phyloP scores from a whole-genome alignment of 345 rosid species.

The Orychophragmus violaceus region DNA sequence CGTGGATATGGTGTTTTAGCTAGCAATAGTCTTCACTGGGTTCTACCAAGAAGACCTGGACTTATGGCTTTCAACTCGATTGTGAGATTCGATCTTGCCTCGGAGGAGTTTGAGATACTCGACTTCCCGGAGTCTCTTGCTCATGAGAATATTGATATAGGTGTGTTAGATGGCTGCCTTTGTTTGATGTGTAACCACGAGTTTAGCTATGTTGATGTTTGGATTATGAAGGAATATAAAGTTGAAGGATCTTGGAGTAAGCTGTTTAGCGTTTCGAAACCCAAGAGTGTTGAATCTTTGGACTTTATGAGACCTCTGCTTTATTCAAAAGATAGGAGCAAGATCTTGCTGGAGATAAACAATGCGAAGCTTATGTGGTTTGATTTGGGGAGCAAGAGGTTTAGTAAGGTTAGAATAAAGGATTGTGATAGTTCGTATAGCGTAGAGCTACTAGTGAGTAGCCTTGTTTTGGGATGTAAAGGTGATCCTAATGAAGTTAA shows the following conservation, averaged over 20 bases:
- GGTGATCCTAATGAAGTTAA: constrained; percentile 22
- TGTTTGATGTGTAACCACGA: constrained; percentile 35
- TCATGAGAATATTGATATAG: constrained; percentile 28
- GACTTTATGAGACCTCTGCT: constrained; percentile 40
- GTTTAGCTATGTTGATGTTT: constrained; percentile 41
- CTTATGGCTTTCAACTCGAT: constrained; percentile 10
- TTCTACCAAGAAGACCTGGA: constrained; percentile 29
- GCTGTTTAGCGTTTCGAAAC: constrained; percentile 26
- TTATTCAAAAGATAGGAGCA: constrained; percentile 35
- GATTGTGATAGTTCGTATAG: constrained; percentile 30
- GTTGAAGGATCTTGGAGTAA: constrained; percentile 48
- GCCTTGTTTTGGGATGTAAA: constrained; percentile 40
- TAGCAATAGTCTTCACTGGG: constrained; percentile 52
- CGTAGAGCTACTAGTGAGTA: constrained; percentile 34
- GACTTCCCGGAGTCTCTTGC: constrained; percentile 30
- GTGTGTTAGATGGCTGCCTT: constrained; percentile 40
- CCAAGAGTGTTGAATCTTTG: constrained; percentile 20
- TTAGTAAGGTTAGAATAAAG: constrained; percentile 22
- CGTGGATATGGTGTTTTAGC: constrained; percentile 40
- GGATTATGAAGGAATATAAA: constrained; percentile 54
- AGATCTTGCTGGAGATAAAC: constrained; percentile 43
- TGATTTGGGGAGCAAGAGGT: constrained; percentile 35
- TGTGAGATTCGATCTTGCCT: constrained; percentile 42
- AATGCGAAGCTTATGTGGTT: constrained; percentile 44
- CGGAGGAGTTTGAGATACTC: constrained; percentile 34